These are phyloP conservation scores for Pseudonectria foliicola DNA, from an alignment of 2,329 filamentous ascomycete genomes.

Conservation along the genomic window DNA sequence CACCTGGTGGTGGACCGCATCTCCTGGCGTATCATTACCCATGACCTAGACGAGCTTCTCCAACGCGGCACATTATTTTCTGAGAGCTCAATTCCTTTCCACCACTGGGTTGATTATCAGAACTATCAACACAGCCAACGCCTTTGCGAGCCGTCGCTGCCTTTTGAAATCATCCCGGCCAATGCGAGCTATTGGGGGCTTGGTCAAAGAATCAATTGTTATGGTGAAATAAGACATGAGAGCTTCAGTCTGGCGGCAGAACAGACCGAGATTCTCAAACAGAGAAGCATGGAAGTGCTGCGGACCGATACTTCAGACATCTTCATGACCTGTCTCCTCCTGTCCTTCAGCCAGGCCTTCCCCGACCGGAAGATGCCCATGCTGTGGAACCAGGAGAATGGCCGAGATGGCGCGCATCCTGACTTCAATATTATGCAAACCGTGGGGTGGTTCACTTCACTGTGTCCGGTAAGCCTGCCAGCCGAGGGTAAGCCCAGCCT, in stretches of 20 bases:
- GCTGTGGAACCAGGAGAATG: slow-evolving; percentile 48
- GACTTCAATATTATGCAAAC: slow-evolving; percentile 48
- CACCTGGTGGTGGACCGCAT: slow-evolving; percentile 44
- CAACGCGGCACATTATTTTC: slow-evolving; percentile 37
- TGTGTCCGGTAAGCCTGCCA: slow-evolving; percentile 43
- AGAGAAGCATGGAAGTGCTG: slow-evolving; percentile 37
- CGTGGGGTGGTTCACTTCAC: slow-evolving; percentile 53
- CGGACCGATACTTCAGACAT: slow-evolving; percentile 47
- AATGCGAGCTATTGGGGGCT: slow-evolving; percentile 44
- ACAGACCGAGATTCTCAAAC: slow-evolving; percentile 35
- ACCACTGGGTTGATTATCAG: slow-evolving; percentile 42
- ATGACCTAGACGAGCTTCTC: slow-evolving; percentile 44
- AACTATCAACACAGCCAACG: slow-evolving; percentile 28
- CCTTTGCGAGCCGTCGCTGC: slow-evolving; percentile 25
- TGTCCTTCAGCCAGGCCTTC: slow-evolving; percentile 51
- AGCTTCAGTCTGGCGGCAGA: slow-evolving; percentile 38
- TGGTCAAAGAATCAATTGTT: slow-evolving; percentile 34
- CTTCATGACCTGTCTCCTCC: slow-evolving; percentile 45
- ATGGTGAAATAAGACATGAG: slow-evolving; percentile 34
- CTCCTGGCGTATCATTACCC: slow-evolving; percentile 44
- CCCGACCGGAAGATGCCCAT: slow-evolving; percentile 42
- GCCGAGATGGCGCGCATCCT: slow-evolving; percentile 35
- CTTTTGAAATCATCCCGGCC: slow-evolving; percentile 32
- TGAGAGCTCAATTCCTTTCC: slow-evolving; percentile 39
- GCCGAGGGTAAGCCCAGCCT: slow-evolving; percentile 40